A percentile compares a stretch with the other conserved stretches of the same genome.
Conservation (phyloP, 495 filamentous ascomycete genomes). For the Ramalina peruviana region DNA sequence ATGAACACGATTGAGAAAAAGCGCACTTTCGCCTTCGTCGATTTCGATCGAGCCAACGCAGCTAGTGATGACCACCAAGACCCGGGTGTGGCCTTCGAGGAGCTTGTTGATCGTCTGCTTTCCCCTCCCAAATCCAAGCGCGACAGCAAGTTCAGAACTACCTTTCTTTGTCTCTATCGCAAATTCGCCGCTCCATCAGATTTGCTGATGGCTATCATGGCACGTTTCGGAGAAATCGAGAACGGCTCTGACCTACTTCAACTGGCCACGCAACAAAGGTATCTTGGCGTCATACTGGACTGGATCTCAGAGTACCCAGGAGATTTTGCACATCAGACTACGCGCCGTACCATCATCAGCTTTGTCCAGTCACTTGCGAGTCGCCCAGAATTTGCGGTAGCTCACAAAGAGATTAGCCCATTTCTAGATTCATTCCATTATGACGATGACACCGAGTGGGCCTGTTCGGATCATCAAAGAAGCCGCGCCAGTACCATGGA, state of each 20-base stretch:
- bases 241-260: slow-evolving; percentile 50
- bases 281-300: slow-evolving; percentile 68
- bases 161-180: slow-evolving; percentile 89
- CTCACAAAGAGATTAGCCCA: slow-evolving; percentile 65
- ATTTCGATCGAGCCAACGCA: background rate
- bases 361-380: slow-evolving; percentile 57
- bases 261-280: slow-evolving; percentile 65
- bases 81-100: slow-evolving; percentile 63
- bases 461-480: slow-evolving; percentile 12
- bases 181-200: slow-evolving; percentile 75
- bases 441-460: slow-evolving; percentile 72
- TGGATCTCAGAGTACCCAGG: slow-evolving; percentile 88
- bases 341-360: slow-evolving; percentile 49
- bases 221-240: slow-evolving; percentile 49
- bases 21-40: too few relatives aligned
- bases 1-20: too few relatives aligned
- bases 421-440: slow-evolving; percentile 50
- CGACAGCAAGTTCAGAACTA: slow-evolving; percentile 70
- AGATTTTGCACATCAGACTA: slow-evolving; percentile 75
- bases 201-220: slow-evolving; percentile 58
- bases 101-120: slow-evolving; percentile 76
- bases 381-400: slow-evolving; percentile 63
- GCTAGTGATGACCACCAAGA: slow-evolving; percentile 25
- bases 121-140: slow-evolving; percentile 67
- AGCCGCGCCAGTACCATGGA: slow-evolving; percentile 13